Evolutionary conservation across 2,329 filamentous ascomycete species (phyloP), one percentile per base, ranked within the genome.

Genomic region (Claviceps sp.): DNA sequence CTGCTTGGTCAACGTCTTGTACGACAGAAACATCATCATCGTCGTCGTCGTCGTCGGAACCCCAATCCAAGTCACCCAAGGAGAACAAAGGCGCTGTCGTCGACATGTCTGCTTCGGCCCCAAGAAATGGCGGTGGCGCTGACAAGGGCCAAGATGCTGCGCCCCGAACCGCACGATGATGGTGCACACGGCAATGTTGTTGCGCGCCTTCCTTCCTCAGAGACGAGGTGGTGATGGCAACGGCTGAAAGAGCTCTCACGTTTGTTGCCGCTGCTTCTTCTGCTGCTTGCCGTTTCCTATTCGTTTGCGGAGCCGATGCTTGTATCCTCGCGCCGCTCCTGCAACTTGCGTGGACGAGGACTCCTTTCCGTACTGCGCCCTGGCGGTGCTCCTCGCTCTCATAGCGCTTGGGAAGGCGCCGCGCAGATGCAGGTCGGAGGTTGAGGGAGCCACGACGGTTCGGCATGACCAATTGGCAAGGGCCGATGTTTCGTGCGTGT

Each of bases 1-100:
- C 11, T 26, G 48, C 34, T 45, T 51, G 38, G 14, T 24, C 52
- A 16, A 14, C 11, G 9, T 26, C 14, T 18, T 37, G 16, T 43
- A n/a, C 43, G 22, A 14, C 22, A 34, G 30, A 11, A 34, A 11
- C 9, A 34, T 30, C 14, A 0, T 14, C 9, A 34, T 30, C 14
- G 1, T 14, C 30, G 45, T 26, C 45, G n/a, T 48, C 48, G 8
- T 50, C 34, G 11, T 52, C 47, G 3, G 51, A 55, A 43, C 49
- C 50, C 56, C 53, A 57, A 30, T 60, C 55, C 34, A 58, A 43
- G 37, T 53, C 43, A 24, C 55, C 40, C 1, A 48, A 41, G 16
- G 55, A 38, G 2, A 54, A 26, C 22, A 52, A 20, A 20, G 49
- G 41, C 4, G 34, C 42, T 41, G 41, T 13, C 49, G 51, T 51